Percentiles rank a stretch among this genome's conserved stretches.
Conservation (phyloP, 1,139 yeast species). For the Dujonia santamariae region DNA sequence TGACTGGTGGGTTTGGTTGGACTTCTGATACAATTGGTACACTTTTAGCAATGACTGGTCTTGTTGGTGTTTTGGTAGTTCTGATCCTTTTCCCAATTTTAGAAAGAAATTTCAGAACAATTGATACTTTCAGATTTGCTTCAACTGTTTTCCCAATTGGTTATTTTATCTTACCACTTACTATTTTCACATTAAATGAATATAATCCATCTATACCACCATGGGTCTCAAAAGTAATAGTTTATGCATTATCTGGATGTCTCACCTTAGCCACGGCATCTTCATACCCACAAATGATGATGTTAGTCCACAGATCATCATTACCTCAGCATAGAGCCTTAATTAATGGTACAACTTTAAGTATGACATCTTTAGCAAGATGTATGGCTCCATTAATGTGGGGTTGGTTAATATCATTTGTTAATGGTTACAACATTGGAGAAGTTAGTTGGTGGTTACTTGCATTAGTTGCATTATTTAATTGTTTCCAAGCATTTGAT, state of each 20-base stretch:
- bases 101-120: slow-evolving; percentile 48
- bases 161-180: slow-evolving; percentile 48
- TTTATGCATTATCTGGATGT: slow-evolving; percentile 26
- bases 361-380: slow-evolving; percentile 53
- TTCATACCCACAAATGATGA: slow-evolving; percentile 39
- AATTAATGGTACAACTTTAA: slow-evolving; percentile 48
- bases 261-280: slow-evolving; percentile 30
- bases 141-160: slow-evolving; percentile 43
- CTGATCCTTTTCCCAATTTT: slow-evolving; percentile 52
- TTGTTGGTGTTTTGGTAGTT: slow-evolving; percentile 52
- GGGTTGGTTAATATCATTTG: slow-evolving; percentile 55
- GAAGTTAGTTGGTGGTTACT: slow-evolving; percentile 53
- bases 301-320: slow-evolving; percentile 48
- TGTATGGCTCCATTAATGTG: slow-evolving; percentile 57
- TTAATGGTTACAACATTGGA: slow-evolving; percentile 39
- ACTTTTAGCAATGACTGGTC: slow-evolving; percentile 54
- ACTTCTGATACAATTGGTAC: slow-evolving; percentile 50
- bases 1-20: slow-evolving; percentile 32
- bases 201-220: slow-evolving; percentile 24
- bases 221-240: slow-evolving; percentile 19
- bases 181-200: slow-evolving; percentile 39
- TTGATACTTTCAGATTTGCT: slow-evolving; percentile 42
- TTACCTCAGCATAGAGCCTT: slow-evolving; percentile 48
- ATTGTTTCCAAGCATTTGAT: slow-evolving; percentile 27
- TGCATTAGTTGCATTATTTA: slow-evolving; percentile 32